A percentile compares a stretch with the other conserved stretches of the same genome.
Conservation (phyloP, 495 filamentous ascomycete species). For the Bombardia bombarda region DNA sequence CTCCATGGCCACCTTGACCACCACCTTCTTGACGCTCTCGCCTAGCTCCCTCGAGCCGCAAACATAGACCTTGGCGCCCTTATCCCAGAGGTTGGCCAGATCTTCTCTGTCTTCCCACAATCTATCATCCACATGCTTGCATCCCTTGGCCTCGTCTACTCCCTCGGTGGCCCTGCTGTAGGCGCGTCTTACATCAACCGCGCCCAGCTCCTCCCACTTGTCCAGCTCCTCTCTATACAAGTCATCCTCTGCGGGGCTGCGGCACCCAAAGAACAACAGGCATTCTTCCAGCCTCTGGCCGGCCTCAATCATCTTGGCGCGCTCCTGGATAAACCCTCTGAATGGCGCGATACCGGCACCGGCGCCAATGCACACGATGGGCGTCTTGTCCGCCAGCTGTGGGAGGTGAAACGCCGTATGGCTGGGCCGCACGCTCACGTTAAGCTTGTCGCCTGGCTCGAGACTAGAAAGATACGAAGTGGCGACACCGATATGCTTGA, state of each 20-base stretch:
- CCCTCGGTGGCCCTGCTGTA: conserved; percentile 35
- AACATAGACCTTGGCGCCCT: conserved; percentile 57
- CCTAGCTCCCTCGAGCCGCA: conserved; percentile 58
- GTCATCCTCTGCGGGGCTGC: conserved; percentile 47
- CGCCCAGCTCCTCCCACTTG: conserved; percentile 50
- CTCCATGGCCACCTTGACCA: conserved; percentile 41
- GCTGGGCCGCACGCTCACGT: conserved; percentile 51
- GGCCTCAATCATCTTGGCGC: conserved; percentile 45
- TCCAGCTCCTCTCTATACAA: conserved; percentile 54
- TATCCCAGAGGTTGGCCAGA: conserved; percentile 43
- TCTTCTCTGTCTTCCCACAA: conserved; percentile 46
- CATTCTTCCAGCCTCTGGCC: conserved; percentile 49
- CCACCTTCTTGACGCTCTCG: conserved; percentile 43
- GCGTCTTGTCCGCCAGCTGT: conserved; percentile 47
- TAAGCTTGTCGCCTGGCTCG: conserved; percentile 49
- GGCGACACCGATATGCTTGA: conserved; percentile 47
- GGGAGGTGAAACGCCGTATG: conserved; percentile 63
- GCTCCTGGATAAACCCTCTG: conserved; percentile 63
- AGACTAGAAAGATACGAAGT: conserved; percentile 55
- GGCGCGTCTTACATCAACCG: conserved; percentile 49
- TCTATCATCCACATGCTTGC: conserved; percentile 56
- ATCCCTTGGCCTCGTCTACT: conserved; percentile 27
- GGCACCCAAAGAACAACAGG: conserved; percentile 58
- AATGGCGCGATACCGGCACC: conserved; percentile 58
- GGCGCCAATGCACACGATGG: conserved; percentile 56